Percentiles rank a stretch among this genome's conserved stretches.
These are phyloP conservation scores for Xylariaceae sp. DNA, from an alignment of 2,329 filamentous ascomycete genomes.

Conservation along the genomic window DNA sequence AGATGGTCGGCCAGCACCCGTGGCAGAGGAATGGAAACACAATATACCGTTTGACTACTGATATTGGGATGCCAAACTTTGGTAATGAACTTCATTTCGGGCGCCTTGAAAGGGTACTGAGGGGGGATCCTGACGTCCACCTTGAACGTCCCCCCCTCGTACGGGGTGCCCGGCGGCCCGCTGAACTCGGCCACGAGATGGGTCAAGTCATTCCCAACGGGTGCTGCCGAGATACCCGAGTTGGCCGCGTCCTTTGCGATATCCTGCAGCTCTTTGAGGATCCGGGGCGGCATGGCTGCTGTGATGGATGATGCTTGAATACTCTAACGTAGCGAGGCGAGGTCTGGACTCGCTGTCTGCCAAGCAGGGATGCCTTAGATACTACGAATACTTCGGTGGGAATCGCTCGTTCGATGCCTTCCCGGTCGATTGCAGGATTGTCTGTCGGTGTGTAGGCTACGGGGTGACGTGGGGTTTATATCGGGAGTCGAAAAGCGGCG, in stretches of 20 bases:
- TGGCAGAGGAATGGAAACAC: background rate
- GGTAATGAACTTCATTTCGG: conserved; percentile 84
- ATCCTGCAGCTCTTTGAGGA: conserved; percentile 72
- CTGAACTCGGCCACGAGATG: conserved; percentile 78
- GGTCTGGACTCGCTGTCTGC: too few relatives aligned
- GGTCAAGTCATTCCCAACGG: conserved; percentile 64
- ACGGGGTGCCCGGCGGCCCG: conserved; percentile 88
- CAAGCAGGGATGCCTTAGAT: too few relatives aligned
- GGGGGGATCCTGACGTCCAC: conserved; percentile 84
- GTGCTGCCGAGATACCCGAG: conserved; percentile 69
- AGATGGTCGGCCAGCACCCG: conserved; percentile 2
- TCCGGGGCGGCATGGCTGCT: conserved; percentile 47
- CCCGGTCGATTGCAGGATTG: too few relatives aligned
- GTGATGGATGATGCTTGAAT: too few relatives aligned
- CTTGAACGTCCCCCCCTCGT: conserved; percentile 75
- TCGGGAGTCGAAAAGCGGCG: too few relatives aligned
- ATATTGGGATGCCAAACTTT: conserved; percentile 98
- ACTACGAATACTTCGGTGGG: too few relatives aligned
- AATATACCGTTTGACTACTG: conserved; percentile 76
- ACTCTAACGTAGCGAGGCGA: too few relatives aligned
- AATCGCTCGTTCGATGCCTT: too few relatives aligned
- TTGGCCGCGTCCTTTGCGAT: conserved; percentile 62
- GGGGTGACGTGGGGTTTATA: too few relatives aligned
- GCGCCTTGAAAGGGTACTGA: conserved; percentile 90
- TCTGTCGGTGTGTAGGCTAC: too few relatives aligned